phyloP scores from a whole-genome alignment of 1,284 basidiomycete species.

The Leccinum pachyderme region DNA sequence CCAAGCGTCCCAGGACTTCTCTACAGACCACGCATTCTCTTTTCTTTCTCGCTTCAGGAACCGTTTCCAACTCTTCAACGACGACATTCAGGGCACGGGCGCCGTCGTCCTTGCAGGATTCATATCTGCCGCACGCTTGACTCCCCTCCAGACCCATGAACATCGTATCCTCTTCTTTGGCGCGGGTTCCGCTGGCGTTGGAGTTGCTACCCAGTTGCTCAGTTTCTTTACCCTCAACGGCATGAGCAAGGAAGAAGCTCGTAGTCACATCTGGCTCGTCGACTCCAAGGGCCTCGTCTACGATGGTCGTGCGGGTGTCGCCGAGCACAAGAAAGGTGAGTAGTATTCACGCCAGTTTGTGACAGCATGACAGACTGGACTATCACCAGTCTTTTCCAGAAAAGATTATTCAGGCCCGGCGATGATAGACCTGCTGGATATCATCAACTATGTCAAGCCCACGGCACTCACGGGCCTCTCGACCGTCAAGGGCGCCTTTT shows the following conservation, averaged over 20 bases:
- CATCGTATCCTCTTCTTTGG: conserved; percentile 93
- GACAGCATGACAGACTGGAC: not conserved
- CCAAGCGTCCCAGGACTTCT: conserved; percentile 62
- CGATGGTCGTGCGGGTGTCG: conserved; percentile 58
- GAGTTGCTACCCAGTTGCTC: conserved; percentile 86
- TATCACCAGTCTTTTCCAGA: conserved; percentile 72
- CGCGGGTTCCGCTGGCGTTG: conserved; percentile 85
- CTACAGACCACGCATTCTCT: conserved; percentile 82
- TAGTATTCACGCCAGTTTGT: conserved; percentile 25
- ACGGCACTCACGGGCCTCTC: conserved; percentile 91
- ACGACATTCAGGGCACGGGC: conserved; percentile 88
- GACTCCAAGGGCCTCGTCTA: conserved; percentile 88
- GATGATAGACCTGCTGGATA: conserved; percentile 74
- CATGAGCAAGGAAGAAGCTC: conserved; percentile 76
- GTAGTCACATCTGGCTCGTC: conserved; percentile 76
- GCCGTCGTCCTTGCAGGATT: conserved; percentile 92
- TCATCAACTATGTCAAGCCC: conserved; percentile 85
- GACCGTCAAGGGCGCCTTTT: conserved; percentile 85
- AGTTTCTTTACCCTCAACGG: conserved; percentile 86
- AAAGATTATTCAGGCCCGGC: conserved; percentile 76
- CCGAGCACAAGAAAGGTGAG: conserved; percentile 82
- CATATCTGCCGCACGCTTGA: conserved; percentile 82
- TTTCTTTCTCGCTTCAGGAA: conserved; percentile 77
- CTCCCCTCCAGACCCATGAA: conserved; percentile 64
- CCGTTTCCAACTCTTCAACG: conserved; percentile 85